phyloP scores from a whole-genome alignment of 176 grass and related monocot genomes.

The Hordeum vulgare region MorexV3_pseudomolecules_assembly NC_058518.1:292847345-292847844 shows the following conservation, averaged over 20 bases:
- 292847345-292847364: constrained; percentile 90
- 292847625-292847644: constrained; percentile 62
- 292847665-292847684: constrained; percentile 70
- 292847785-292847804: constrained; percentile 64
- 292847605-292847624: constrained; percentile 82
- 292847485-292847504: constrained; percentile 97
- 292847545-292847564: constrained; percentile 73
- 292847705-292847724: constrained; percentile 72
- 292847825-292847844: constrained; percentile 44
- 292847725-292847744: constrained; percentile 64
- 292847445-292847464: constrained; percentile 83
- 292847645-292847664: constrained; percentile 47
- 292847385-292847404: constrained; percentile 64
- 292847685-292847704: constrained; percentile 68
- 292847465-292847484: constrained; percentile 70
- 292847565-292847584: constrained; percentile 65
- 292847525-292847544: constrained; percentile 81
- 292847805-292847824: constrained; percentile 68
- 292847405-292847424: constrained; percentile 58
- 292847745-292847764: constrained; percentile 84
- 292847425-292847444: constrained; percentile 61
- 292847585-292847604: constrained; percentile 84
- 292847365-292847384: constrained; percentile 71
- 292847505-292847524: constrained; percentile 67
- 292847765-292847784: constrained; percentile 67